These are phyloP conservation scores for Monilinia fructigena DNA, from an alignment of 2,329 filamentous ascomycete genomes.

Conservation along the genomic window DNA sequence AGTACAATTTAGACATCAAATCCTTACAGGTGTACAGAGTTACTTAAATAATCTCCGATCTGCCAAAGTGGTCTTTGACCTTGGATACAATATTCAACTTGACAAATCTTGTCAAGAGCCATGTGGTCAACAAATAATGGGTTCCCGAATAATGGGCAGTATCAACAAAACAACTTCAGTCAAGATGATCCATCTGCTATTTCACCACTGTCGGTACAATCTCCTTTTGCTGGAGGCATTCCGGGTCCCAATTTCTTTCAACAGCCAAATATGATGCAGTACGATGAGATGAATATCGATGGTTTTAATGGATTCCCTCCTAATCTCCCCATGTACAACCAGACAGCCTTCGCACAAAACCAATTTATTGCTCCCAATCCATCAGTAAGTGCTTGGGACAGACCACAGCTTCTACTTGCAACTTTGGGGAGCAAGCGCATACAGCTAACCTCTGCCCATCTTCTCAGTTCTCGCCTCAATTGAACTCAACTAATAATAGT, in stretches of 20 bases:
- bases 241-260: slow-evolving; percentile 30
- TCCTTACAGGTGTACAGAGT: not conserved
- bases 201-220: slow-evolving; percentile 4
- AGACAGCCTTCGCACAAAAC: slow-evolving; percentile 33
- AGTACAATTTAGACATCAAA: not conserved
- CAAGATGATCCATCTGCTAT: slow-evolving; percentile 29
- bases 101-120: not conserved
- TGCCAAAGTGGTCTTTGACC: not conserved
- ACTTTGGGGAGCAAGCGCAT: slow-evolving; percentile 20
- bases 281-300: slow-evolving; percentile 28
- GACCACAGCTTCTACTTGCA: not conserved
- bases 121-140: slow-evolving; percentile 37
- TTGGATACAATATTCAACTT: slow-evolving; percentile 6
- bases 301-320: slow-evolving; percentile 29
- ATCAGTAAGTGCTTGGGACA: slow-evolving; percentile 32
- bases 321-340: slow-evolving; percentile 32
- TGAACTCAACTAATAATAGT: slow-evolving; percentile 27
- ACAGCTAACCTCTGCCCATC: slow-evolving; percentile 26
- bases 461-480: slow-evolving; percentile 32
- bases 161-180: slow-evolving; percentile 32
- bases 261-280: slow-evolving; percentile 28
- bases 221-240: slow-evolving; percentile 25
- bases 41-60: not conserved
- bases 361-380: slow-evolving; percentile 28
- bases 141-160: slow-evolving; percentile 33